These are phyloP conservation scores for Acephala macrosclerotiorum DNA, from an alignment of 2,329 filamentous ascomycete species.

Conservation along the genomic window DNA sequence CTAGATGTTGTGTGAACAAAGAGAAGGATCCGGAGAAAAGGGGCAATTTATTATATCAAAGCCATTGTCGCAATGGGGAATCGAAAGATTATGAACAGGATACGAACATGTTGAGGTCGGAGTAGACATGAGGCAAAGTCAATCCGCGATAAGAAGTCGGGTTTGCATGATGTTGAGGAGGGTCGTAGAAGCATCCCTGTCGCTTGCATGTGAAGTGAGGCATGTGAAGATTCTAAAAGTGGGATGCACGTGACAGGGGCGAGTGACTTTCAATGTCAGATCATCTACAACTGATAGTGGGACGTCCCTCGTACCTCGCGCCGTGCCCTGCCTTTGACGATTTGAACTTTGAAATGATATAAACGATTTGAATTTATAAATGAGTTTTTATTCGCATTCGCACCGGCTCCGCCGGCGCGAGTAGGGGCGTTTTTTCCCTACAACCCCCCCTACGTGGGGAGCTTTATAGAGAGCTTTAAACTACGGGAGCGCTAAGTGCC, in stretches of 20 bases:
- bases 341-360: no score
- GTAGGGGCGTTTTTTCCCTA: no score
- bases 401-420: no score
- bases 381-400: no score
- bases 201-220: constrained; percentile 17
- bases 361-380: no score
- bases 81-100: not conserved
- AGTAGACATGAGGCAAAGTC: constrained; percentile 11
- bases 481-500: no score
- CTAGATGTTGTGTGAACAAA: not conserved
- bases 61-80: not conserved
- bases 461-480: no score
- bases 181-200: constrained; percentile 9
- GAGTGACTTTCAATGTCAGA: no score
- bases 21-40: not conserved
- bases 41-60: not conserved
- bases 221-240: constrained; percentile 12
- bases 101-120: not conserved
- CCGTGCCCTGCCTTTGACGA: no score
- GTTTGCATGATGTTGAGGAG: constrained; percentile 10
- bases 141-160: constrained; percentile 14
- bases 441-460: no score
- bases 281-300: no score
- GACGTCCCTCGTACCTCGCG: no score
- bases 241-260: constrained; percentile 8